Base-by-base conservation (phyloP, 805 yeast genomes). In the Ogataea chonburiensis region DNA sequence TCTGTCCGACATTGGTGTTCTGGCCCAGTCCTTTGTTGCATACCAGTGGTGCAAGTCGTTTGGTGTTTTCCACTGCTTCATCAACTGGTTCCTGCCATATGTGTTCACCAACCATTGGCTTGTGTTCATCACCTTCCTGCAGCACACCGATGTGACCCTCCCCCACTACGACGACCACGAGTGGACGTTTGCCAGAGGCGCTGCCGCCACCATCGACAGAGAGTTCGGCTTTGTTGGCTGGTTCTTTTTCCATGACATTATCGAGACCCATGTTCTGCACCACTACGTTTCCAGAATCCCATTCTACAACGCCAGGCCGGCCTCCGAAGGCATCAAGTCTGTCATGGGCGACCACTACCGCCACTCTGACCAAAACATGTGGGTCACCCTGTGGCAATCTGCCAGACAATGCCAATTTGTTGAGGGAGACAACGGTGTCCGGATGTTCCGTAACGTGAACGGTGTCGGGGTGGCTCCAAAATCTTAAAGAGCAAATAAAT, bases 131-230 rank as follows among this genome's bases (percentile, higher is more conserved):
- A 86, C 95, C 24, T 86, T 67, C 61, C 73, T 86, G 53, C 95
- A 86, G 63, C 95, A 86, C 66, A 75, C 93, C 12, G 91, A 83
- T 60, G 78, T 86, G 19, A 51, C 73, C 11, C 71, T 86, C 71
- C 89, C 95, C 19, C 95, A 86, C 62, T 86, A 86, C 66, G 80
- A 77, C 42, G 74, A 79, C 40, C 53, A 63, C 24, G 81, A 79
- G 61, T 86, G 95, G 95, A 85, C 73, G 50, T 84, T 83, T 59
- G 88, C 89, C 33, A 75, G 89, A 56, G 95, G 95, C 49, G 95
- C 95, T 19, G 89, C 93, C 38, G 85, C 91, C 43, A 86, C 95
- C 39, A 79, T 86, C 45, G 95, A 86, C 63, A 71, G 95, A 56
- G 79, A 84, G 56, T 82, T 84, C 57, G 89, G 91, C 19, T 81